Conservation (phyloP, 1,139 yeast species). For the Saccharomyces hybrid region DNA sequence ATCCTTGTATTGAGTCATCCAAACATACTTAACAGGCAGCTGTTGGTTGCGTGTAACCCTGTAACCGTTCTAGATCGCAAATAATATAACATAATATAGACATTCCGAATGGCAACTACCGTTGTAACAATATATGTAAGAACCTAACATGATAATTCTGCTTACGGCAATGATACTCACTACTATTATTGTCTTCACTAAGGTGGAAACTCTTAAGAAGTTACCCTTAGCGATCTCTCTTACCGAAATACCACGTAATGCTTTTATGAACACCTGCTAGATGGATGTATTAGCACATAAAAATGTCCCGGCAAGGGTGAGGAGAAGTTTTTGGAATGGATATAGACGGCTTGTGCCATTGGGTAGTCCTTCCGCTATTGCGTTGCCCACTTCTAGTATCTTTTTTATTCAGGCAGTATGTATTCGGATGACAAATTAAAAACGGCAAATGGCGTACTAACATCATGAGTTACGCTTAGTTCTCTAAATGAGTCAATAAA, state of each 20-base stretch:
- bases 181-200: neutral
- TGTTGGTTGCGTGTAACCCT: constrained; percentile 35
- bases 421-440: neutral
- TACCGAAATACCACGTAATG: neutral
- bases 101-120: neutral
- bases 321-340: constrained; percentile 9
- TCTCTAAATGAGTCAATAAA: neutral
- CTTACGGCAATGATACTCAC: neutral
- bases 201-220: neutral
- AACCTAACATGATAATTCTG: neutral
- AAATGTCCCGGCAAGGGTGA: neutral
- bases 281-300: neutral
- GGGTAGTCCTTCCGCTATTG: constrained; percentile 15
- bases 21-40: constrained; percentile 52
- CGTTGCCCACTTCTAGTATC: constrained; percentile 15
- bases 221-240: neutral
- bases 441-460: neutral
- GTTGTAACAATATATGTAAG: neutral
- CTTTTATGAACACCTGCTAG: neutral
- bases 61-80: neutral
- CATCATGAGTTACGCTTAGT: neutral
- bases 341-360: constrained; percentile 11
- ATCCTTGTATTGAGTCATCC: constrained; percentile 67
- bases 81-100: neutral
- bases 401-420: constrained; percentile 6